Evolutionary conservation across 768 basidiomycete species (phyloP).

Genomic region (Tulasnella calospora): DNA sequence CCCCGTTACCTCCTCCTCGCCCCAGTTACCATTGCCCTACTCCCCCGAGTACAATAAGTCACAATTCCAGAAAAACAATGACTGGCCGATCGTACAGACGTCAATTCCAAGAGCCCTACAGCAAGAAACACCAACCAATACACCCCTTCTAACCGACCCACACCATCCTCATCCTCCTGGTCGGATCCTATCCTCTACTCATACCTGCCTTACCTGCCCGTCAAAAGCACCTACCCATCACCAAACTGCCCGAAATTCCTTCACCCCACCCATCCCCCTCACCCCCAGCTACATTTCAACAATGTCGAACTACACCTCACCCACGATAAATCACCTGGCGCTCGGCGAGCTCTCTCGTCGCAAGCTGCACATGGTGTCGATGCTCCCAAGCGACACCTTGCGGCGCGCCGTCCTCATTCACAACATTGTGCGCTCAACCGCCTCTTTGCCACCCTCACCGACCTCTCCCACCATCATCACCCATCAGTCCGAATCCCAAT

Average conservation of each 20-base stretch:
- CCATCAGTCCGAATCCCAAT: slow-evolving; percentile 35
- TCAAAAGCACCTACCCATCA: not conserved
- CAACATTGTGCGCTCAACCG: slow-evolving; percentile 27
- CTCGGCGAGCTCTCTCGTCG: slow-evolving; percentile 23
- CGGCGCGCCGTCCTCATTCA: slow-evolving; percentile 25
- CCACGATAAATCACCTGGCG: not conserved
- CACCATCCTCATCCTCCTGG: not conserved
- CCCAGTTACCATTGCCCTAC: slow-evolving; percentile 8
- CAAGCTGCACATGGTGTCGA: slow-evolving; percentile 23
- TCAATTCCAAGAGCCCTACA: slow-evolving; percentile 23
- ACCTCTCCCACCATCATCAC: not conserved
- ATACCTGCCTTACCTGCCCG: not conserved
- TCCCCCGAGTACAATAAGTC: not conserved
- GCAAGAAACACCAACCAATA: slow-evolving; percentile 26
- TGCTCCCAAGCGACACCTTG: slow-evolving; percentile 21
- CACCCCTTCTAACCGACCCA: slow-evolving; percentile 8
- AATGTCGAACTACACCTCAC: slow-evolving; percentile 10
- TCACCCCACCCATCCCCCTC: not conserved
- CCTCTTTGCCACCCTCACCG: slow-evolving; percentile 35
- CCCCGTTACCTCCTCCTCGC: slow-evolving; percentile 2
- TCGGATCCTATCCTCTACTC: not conserved
- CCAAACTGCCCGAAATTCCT: slow-evolving; percentile 1
- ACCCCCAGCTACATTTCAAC: slow-evolving; percentile 24
- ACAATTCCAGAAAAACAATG: slow-evolving; percentile 9
- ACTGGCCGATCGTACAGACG: not conserved